Base-by-base conservation (phyloP, 2,329 filamentous ascomycete genomes). In the Epichloe scottii region DNA sequence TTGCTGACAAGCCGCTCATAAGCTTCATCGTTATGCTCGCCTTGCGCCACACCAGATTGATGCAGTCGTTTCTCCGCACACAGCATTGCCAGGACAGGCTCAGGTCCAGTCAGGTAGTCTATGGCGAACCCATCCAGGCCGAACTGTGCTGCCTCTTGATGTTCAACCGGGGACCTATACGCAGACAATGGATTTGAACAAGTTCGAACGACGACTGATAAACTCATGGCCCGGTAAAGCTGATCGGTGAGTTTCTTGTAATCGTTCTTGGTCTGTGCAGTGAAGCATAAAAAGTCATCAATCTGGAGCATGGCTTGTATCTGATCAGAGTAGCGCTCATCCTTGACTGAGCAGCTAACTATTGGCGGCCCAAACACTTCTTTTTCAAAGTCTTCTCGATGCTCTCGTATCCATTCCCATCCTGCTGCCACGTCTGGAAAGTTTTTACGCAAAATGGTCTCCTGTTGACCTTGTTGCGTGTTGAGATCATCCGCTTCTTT, bases 71-170 rank as follows among this genome's bases (percentile, higher is more conserved):
- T 79, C 57, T 87, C 84, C 12, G 81, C 77, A 65, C 89, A 96
- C 21, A 98, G 77, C 85, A 95, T 93, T 6, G 88, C 85, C 35
- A 97, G 70, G 1, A 98, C 87, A 2, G 87, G 78, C 1, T 84
- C 81, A 0, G 94, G 94, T 0, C 91, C 93, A 35, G 83, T 76
- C 5, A 98, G 63, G 53, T 78, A 87, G 61, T 97, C 86, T 26
- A 87, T 74, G 0, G 89, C 82, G 70, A 86, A 95, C 2, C 84
- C 82, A 56, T 94, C 85, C 47, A 98, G 78, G 0, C 89, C 89
- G 66, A 81, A 52, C 40, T 60, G 53, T 49, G 61, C 60, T 51
- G 89, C 66, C 49, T 87, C 72, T 8, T 81, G 72, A 5, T 63
- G 58, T 1, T 76, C 68, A 5, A 87, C 60, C 0, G 79, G 78